phyloP scores from a whole-genome alignment of 2,329 filamentous ascomycete species.

The Gremmenia infestans region DNA sequence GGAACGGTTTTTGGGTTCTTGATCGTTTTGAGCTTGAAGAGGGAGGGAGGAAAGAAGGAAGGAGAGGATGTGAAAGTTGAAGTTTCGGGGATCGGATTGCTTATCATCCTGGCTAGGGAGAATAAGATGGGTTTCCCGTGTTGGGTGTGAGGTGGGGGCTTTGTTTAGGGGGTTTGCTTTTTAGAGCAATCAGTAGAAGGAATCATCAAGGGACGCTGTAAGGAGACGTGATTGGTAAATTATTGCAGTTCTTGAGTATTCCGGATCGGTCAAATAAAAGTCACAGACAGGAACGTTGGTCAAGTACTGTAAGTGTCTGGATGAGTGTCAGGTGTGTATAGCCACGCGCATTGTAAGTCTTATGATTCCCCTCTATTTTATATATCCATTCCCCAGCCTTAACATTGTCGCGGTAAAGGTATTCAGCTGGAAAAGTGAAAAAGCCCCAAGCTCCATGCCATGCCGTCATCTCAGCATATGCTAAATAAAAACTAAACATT shows the following conservation, averaged over 20 bases:
- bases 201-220: too few species aligned
- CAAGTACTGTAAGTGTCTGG: background rate
- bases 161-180: too few species aligned
- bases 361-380: background rate
- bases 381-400: background rate
- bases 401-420: background rate
- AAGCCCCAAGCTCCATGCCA: background rate
- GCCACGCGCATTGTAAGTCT: background rate
- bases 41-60: background rate
- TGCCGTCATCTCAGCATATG: background rate
- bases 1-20: background rate
- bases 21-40: background rate
- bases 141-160: too few species aligned
- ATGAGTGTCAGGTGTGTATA: background rate
- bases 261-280: too few species aligned
- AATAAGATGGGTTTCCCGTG: too few species aligned
- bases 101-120: too few species aligned
- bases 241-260: too few species aligned
- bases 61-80: background rate
- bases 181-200: too few species aligned
- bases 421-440: background rate
- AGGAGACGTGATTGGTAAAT: too few species aligned
- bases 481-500: background rate
- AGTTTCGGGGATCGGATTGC: background rate
- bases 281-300: too few species aligned